phyloP scores from a whole-genome alignment of 2,329 filamentous ascomycete species.

The Penicillium paneum region DNA sequence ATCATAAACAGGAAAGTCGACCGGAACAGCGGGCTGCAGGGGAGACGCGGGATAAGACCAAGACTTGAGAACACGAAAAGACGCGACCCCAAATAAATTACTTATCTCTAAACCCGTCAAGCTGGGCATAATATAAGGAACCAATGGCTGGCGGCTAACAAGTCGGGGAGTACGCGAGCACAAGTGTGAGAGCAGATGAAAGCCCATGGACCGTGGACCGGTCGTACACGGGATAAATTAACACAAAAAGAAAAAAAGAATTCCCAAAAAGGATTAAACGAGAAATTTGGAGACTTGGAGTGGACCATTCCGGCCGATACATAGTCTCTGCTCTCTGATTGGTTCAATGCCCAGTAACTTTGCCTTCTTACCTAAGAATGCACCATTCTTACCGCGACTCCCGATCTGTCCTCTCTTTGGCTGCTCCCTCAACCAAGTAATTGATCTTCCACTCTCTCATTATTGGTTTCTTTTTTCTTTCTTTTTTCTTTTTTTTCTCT shows the following conservation, averaged over 20 bases:
- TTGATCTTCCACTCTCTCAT: constrained; percentile 12
- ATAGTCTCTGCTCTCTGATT: neutral
- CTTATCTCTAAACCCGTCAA: neutral
- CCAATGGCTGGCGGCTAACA: constrained; percentile 15
- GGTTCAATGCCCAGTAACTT: neutral
- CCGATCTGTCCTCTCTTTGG: constrained; percentile 8
- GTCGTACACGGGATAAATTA: constrained; percentile 13
- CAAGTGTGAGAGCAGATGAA: neutral
- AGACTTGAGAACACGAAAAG: neutral
- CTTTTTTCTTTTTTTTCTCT: neutral
- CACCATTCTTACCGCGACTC: constrained; percentile 19
- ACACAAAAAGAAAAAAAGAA: neutral
- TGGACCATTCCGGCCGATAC: neutral
- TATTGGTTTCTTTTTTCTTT: neutral
- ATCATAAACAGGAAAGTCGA: constrained; percentile 13
- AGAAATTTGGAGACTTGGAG: neutral
- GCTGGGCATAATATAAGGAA: constrained; percentile 1
- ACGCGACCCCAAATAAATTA: neutral
- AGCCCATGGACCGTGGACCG: constrained; percentile 9
- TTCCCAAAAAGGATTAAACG: neutral
- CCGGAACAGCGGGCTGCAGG: constrained; percentile 3
- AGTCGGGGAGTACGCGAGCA: constrained; percentile 18
- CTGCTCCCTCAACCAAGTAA: constrained; percentile 11
- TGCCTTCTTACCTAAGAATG: constrained; percentile 14
- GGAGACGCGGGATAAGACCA: neutral